These are phyloP conservation scores for Phaseolus coccineus DNA, from an alignment of 331 rosid genomes.

Conservation along the genomic window DNA sequence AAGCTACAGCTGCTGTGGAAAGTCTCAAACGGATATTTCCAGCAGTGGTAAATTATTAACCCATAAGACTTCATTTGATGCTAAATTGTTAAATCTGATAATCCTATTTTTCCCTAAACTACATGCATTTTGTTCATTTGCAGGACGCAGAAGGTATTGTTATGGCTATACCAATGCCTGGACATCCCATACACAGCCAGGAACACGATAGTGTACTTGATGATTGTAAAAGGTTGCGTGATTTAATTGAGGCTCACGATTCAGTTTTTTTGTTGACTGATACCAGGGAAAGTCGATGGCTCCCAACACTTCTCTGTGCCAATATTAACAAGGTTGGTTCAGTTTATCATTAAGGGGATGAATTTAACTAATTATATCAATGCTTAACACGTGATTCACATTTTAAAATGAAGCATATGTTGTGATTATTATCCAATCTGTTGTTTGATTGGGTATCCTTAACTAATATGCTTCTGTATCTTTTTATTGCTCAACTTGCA, in stretches of 20 bases:
- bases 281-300: constrained; percentile 98
- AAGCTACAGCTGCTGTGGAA: constrained; percentile 83
- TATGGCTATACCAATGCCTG: constrained; percentile 95
- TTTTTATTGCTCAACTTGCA: constrained; percentile 46
- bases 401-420: constrained; percentile 30
- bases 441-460: constrained; percentile 10
- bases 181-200: constrained; percentile 79
- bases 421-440: constrained; percentile 13
- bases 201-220: constrained; percentile 67
- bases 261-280: constrained; percentile 85
- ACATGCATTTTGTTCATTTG: constrained; percentile 29
- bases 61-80: constrained; percentile 22
- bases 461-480: constrained; percentile 6
- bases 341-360: not conserved
- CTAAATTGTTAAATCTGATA: constrained; percentile 9
- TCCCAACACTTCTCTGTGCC: constrained; percentile 92
- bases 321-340: constrained; percentile 73
- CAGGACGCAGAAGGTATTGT: constrained; percentile 89
- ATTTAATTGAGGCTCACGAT: constrained; percentile 81
- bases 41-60: constrained; percentile 71
- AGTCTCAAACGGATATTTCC: constrained; percentile 86
- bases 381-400: constrained; percentile 23
- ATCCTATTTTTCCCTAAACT: constrained; percentile 20
- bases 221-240: constrained; percentile 69
- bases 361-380: constrained; percentile 10